phyloP scores from a whole-genome alignment of 805 yeast genomes.

The Candida qinlingensis region DNA sequence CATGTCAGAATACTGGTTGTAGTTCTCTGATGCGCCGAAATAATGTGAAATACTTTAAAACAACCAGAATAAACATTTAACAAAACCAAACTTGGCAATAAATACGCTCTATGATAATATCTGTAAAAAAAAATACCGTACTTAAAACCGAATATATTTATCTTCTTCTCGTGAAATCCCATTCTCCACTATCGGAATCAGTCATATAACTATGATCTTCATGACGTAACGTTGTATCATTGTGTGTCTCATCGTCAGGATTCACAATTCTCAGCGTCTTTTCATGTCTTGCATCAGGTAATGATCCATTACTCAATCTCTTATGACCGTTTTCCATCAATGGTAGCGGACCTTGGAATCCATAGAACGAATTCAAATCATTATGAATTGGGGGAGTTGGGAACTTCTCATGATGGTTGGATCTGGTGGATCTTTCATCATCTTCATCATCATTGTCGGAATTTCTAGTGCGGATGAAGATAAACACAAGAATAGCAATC shows the following conservation, averaged over 20 bases:
- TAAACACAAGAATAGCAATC: constrained; percentile 19
- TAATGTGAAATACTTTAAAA: not conserved
- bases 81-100: not conserved
- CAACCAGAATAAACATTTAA: not conserved
- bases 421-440: constrained; percentile 6
- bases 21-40: too few species aligned
- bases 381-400: constrained; percentile 10
- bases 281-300: constrained; percentile 43
- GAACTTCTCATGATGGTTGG: constrained; percentile 8
- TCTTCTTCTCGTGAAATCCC: constrained; percentile 7
- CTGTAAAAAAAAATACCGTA: not conserved
- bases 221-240: constrained; percentile 3
- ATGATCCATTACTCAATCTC: constrained; percentile 48
- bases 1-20: too few species aligned
- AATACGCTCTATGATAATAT: not conserved
- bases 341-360: constrained; percentile 6
- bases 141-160: not conserved
- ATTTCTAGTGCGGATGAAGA: constrained; percentile 16
- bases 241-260: constrained; percentile 27
- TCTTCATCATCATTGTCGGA: constrained; percentile 15
- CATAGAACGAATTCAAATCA: constrained; percentile 5
- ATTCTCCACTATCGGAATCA: constrained; percentile 8
- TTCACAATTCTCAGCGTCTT: constrained; percentile 50
- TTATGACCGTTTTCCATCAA: constrained; percentile 33
- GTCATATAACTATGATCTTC: constrained; percentile 2